phyloP scores from a whole-genome alignment of 306 rosid genomes.

The Ochetophila trinervis region DNA sequence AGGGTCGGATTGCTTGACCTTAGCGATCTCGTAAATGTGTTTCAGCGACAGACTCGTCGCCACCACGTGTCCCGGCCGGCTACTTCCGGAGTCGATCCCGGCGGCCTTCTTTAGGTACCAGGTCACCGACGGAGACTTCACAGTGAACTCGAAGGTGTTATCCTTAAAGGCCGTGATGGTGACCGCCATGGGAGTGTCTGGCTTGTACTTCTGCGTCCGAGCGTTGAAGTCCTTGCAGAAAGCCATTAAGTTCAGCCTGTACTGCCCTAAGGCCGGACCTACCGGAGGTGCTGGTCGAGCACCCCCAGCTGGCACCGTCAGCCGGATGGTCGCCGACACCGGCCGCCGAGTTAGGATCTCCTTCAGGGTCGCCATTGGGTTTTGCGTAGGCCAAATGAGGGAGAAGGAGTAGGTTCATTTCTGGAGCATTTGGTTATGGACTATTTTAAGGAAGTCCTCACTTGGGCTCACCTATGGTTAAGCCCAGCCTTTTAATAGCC shows the following conservation, averaged over 20 bases:
- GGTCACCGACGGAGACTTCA: constrained; percentile 66
- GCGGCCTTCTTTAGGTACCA: constrained; percentile 87
- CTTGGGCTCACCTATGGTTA: too few relatives aligned
- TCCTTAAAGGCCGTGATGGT: constrained; percentile 82
- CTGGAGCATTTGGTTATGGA: too few relatives aligned
- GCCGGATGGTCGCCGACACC: constrained; percentile 68
- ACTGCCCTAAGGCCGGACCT: constrained; percentile 81
- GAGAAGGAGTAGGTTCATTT: background rate
- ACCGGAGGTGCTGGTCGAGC: constrained; percentile 75
- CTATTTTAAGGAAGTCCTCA: too few relatives aligned
- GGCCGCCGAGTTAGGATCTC: constrained; percentile 69
- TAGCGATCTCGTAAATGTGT: constrained; percentile 83
- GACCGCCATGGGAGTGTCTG: constrained; percentile 82
- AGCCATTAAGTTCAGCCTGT: constrained; percentile 83
- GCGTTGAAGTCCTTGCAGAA: constrained; percentile 95
- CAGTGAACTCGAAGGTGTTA: constrained; percentile 79
- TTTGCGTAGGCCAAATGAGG: too few relatives aligned
- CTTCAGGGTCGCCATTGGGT: constrained; percentile 57
- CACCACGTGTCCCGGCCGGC: constrained; percentile 69
- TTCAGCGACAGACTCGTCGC: constrained; percentile 56
- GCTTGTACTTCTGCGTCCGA: constrained; percentile 71
- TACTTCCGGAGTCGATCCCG: constrained; percentile 65
- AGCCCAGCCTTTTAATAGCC: too few relatives aligned
- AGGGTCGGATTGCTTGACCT: constrained; percentile 75
- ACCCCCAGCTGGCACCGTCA: constrained; percentile 67